Evolutionary conservation across 1,139 yeast species (phyloP), one percentile per base, ranked within the genome.

Genomic region (Lodderomyces jiufengensis): DNA sequence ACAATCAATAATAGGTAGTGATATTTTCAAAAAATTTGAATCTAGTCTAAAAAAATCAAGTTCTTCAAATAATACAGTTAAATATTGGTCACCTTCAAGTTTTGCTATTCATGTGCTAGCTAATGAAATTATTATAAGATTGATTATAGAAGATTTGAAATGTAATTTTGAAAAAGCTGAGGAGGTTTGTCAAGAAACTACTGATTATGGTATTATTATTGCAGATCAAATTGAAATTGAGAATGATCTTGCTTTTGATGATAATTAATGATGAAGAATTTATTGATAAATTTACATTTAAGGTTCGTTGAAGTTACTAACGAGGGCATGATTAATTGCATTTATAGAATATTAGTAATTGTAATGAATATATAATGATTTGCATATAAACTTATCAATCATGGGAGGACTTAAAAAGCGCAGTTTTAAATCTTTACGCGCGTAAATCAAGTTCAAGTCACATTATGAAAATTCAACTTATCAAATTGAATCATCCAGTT

Each of bases 41-140:
- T 42, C 50, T 2, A 48, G 62, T 28, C 49, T 77, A 8, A 38
- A 50, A 7, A 42, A 42, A 5, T 51, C 63, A 4, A 48, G 51
- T 5, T 42, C 38, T 14, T 54, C 46, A 12, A 72, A 73, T 44
- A 57, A 63, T 11, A 74, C 78, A 1, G 55, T 81, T 3, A 58
- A 63, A 29, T 82, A 78, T 61, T 82, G 87, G 87, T 76, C 83
- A 1, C 47, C 63, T 0, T 65, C 67, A 14, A 74, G 75, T 34
- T 83, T 80, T 49, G 55, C 72, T 2, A 66, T 74, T 6, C 78
- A 76, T 47, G 79, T 82, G 0, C 54, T 83, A 16, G 80, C 85
- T 9, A 81, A 83, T 31, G 90, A 83, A 46, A 54, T 82, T 6
- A 67, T 80, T 6, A 57, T 77, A 7, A 55, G 77, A 29, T 48